phyloP scores from a whole-genome alignment of 768 basidiomycete species.

The Termitomyces sp. region DNA sequence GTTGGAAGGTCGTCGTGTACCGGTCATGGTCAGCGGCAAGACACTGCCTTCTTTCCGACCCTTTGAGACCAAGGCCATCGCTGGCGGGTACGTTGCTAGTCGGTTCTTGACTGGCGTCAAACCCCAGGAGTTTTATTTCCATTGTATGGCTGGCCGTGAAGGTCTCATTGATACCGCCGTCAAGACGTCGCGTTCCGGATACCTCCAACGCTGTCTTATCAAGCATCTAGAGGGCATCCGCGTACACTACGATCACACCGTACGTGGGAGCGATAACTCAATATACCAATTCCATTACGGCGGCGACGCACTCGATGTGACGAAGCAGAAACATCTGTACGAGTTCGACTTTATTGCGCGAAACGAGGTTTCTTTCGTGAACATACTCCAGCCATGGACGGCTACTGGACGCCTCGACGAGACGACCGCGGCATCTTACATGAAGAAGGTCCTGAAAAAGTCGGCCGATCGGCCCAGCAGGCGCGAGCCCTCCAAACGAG shows the following conservation, averaged over 20 bases:
- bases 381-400: conserved; percentile 58
- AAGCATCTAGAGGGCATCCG: conserved; percentile 97
- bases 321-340: conserved; percentile 91
- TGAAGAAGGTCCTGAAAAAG: conserved; percentile 88
- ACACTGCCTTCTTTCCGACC: conserved; percentile 95
- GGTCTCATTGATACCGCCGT: conserved; percentile 99
- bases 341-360: conserved; percentile 92
- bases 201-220: conserved; percentile 95
- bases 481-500: conserved; percentile 29
- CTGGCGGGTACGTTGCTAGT: conserved; percentile 96
- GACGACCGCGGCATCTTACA: conserved; percentile 64
- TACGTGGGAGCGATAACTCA: conserved; percentile 90
- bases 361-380: conserved; percentile 77
- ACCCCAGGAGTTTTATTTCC: conserved; percentile 99
- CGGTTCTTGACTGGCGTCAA: conserved; percentile 98
- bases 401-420: conserved; percentile 58
- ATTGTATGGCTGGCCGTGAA: conserved; percentile 99
- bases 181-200: conserved; percentile 97
- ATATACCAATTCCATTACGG: conserved; percentile 97
- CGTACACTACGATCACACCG: conserved; percentile 97
- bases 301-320: conserved; percentile 94
- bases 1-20: conserved; percentile 96
- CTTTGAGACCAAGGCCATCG: conserved; percentile 97
- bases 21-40: conserved; percentile 98
- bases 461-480: conserved; percentile 26